These are phyloP conservation scores for Xylaria sp. DNA, from an alignment of 2,329 filamentous ascomycete genomes.

Conservation along the genomic window DNA sequence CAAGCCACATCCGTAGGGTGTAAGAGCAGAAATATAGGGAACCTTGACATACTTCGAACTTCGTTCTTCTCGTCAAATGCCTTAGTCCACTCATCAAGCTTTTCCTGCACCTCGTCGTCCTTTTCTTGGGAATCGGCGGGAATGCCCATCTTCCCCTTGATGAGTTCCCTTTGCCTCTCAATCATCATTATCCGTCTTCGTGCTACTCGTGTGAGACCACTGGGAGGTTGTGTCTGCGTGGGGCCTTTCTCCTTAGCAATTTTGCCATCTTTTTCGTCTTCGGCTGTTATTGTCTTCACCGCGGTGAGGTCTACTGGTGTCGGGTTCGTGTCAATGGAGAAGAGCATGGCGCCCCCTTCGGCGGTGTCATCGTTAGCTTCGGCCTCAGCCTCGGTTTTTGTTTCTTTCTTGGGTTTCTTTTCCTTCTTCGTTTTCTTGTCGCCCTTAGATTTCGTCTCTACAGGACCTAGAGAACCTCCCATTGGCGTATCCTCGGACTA, in stretches of 20 bases:
- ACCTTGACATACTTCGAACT: conserved; percentile 10
- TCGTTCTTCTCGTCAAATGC: conserved; percentile 27
- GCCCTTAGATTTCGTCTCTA: conserved; percentile 71
- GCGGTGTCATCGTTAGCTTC: conserved; percentile 10
- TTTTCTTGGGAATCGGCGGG: conserved; percentile 29
- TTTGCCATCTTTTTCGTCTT: conserved; percentile 1
- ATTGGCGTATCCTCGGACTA: no score
- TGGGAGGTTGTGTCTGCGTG: conserved; percentile 10
- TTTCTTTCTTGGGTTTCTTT: conserved; percentile 50
- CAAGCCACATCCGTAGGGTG: not conserved
- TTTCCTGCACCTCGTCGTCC: conserved; percentile 34
- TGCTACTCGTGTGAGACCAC: conserved; percentile 35
- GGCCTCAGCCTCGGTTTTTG: conserved; percentile 3
- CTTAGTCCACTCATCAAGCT: conserved; percentile 32
- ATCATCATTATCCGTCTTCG: conserved; percentile 40
- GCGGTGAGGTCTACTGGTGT: conserved; percentile 28
- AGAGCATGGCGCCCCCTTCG: conserved; percentile 25
- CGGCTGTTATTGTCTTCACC: not conserved
- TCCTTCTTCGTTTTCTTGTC: conserved; percentile 77
- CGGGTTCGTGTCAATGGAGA: conserved; percentile 38
- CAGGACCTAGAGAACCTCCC: no score
- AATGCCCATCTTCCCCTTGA: conserved; percentile 36
- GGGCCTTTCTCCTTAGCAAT: not conserved
- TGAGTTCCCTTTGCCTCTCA: conserved; percentile 33
- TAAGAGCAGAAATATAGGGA: not conserved